A percentile compares a stretch with the other conserved stretches of the same genome.
Evolutionary conservation across 306 rosid species (phyloP).

Genomic region (Fragaria ananassa): DNA sequence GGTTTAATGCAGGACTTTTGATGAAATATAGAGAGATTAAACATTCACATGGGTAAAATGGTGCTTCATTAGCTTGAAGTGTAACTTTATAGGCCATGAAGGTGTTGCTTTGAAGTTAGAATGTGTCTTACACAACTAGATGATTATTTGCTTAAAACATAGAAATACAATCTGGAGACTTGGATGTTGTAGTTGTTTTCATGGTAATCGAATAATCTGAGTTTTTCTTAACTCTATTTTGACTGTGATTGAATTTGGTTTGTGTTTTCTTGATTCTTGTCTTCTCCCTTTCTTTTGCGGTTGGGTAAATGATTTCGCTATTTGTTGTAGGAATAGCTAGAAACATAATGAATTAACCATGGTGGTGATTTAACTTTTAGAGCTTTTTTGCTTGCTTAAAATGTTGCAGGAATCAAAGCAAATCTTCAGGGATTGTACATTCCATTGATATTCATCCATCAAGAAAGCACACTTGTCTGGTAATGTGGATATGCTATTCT

Average conservation of each 20-base stretch:
- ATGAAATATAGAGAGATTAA: background rate
- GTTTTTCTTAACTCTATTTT: background rate
- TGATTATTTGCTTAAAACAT: background rate
- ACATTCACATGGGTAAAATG: background rate
- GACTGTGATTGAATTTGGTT: background rate
- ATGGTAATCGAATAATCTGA: background rate
- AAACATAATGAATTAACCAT: background rate
- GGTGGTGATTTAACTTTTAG: background rate
- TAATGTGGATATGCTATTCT: constrained; percentile 28
- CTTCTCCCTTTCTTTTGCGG: background rate
- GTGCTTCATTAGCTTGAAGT: background rate
- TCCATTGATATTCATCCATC: constrained; percentile 89
- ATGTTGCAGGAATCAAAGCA: constrained; percentile 60
- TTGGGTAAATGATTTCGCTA: background rate
- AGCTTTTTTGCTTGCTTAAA: constrained; percentile 19
- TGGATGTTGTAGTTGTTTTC: background rate
- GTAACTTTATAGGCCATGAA: background rate
- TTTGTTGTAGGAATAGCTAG: background rate
- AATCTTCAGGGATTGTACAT: constrained; percentile 74
- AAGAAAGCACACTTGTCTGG: constrained; percentile 87
- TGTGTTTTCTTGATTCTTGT: background rate
- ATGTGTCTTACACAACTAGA: background rate
- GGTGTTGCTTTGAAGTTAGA: background rate
- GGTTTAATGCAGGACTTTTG: background rate
- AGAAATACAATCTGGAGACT: background rate